Evolutionary conservation across 345 rosid species (phyloP), one percentile per base, ranked within the genome.

Genomic region (Eutrema japonicum): DNA sequence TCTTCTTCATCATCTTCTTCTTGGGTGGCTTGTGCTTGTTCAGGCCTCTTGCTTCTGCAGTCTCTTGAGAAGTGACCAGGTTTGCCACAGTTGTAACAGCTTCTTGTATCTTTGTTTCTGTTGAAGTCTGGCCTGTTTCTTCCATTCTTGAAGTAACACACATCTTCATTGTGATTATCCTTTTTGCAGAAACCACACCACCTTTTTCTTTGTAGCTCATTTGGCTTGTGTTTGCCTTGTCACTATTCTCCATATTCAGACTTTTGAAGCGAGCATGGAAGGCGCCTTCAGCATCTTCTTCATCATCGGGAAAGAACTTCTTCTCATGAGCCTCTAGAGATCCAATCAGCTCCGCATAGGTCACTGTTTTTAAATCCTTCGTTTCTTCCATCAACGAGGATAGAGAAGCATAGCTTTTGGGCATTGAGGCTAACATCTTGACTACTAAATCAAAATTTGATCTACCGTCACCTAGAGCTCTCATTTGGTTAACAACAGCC

Each of bases 131-230:
- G 4, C 4, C 8, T 56, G 6, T 36, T 36, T 56, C 10, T 45
- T 45, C 48, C 48, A 45, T 45, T 33, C 36, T 33, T 33, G 3
- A 33, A 4, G 32, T 30, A 59, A 10, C 50, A 62, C 2, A 41
- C 36, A 12, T 41, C 51, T 62, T 62, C 36, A 38, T 38, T 42
- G 26, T 62, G 51, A n/a, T 43, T 43, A 2, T 62, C 66, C 2
- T 7, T 62, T 6, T 62, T 62, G 4, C 51, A 62, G 3, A 3
- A 62, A 12, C 18, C 18, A 62, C 51, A 62, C 51, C 66, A 62
- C 12, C 30, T 49, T 18, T 49, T 1, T 22, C 8, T 4, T 18
- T 18, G 22, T 18, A 18, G 22, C 30, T 49, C 3, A 12, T 18
- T 4, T 18, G 8, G 5, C 53, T 2, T 5, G 53, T 18, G 4